These are phyloP conservation scores for Leishmania mexicana DNA, from an alignment of 208 protist species.

Conservation along the genomic window DNA sequence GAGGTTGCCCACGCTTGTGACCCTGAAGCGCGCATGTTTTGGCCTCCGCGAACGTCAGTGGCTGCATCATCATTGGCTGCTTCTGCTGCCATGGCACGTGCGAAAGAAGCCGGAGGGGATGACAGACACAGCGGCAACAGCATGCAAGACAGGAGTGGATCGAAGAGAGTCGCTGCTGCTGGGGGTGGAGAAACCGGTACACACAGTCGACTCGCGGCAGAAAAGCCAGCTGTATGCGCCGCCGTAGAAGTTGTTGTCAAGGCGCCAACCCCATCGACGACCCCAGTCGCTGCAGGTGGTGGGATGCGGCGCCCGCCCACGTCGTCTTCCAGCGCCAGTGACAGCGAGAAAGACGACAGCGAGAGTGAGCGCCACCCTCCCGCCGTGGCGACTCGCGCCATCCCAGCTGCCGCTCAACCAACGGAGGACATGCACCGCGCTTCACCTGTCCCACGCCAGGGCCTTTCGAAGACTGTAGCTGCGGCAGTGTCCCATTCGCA, in stretches of 20 bases:
- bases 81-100: not conserved
- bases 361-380: not conserved
- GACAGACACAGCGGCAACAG: not conserved
- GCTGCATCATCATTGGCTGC: not conserved
- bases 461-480: not conserved
- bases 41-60: conserved; percentile 4
- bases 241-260: not conserved
- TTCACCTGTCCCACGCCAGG: not conserved
- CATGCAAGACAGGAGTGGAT: not conserved
- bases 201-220: not conserved
- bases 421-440: not conserved
- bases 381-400: not conserved
- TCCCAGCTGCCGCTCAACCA: not conserved
- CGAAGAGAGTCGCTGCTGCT: not conserved
- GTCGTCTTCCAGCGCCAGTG: not conserved
- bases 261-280: not conserved
- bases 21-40: conserved; percentile 27
- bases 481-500: not conserved
- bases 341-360: not conserved
- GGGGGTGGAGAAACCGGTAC: not conserved
- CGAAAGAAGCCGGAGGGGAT: not conserved
- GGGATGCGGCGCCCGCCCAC: not conserved
- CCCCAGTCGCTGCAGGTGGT: not conserved
- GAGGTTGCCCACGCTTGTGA: conserved; percentile 27
- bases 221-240: not conserved